Evolutionary conservation across 495 filamentous ascomycete genomes (phyloP).

Genomic region (Astrothelium subdiscretum): DNA sequence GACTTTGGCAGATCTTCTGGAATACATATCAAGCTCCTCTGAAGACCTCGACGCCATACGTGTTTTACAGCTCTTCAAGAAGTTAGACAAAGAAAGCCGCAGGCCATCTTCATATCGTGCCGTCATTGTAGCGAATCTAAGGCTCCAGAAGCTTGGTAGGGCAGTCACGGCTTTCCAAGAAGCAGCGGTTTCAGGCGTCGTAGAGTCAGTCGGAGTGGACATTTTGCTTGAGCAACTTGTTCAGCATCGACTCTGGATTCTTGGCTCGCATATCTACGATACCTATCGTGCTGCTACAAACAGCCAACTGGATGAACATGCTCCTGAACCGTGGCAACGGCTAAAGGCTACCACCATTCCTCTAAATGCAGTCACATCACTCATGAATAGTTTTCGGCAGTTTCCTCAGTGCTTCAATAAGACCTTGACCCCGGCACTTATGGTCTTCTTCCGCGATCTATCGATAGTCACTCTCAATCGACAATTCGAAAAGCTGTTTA

Average conservation of each 20-base stretch:
- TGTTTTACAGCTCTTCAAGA: slow-evolving; percentile 12
- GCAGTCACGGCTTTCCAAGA: slow-evolving; percentile 14
- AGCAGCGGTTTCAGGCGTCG: slow-evolving; percentile 6
- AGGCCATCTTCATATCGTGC: slow-evolving; percentile 15
- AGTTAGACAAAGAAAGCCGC: slow-evolving; percentile 6
- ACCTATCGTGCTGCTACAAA: not conserved
- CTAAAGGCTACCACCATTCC: not conserved
- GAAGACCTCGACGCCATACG: slow-evolving; percentile 6
- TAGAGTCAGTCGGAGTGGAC: slow-evolving; percentile 10
- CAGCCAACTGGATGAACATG: not conserved
- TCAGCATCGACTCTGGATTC: slow-evolving; percentile 16
- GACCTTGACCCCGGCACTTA: not conserved
- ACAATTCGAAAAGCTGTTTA: not conserved
- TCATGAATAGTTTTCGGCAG: not conserved
- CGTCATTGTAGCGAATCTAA: slow-evolving; percentile 11
- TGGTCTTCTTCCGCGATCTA: not conserved
- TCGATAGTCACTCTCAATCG: not conserved
- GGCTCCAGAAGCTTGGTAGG: slow-evolving; percentile 12
- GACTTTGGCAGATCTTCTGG: slow-evolving; percentile 18
- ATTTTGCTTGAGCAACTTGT: slow-evolving; percentile 14
- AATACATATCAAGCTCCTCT: slow-evolving; percentile 16
- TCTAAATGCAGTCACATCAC: not conserved
- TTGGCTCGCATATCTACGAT: slow-evolving; percentile 8
- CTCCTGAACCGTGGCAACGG: not conserved
- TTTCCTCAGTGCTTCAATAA: not conserved